phyloP scores from a whole-genome alignment of 2,329 filamentous ascomycete genomes.

The Orbilia ellipsospora region DNA sequence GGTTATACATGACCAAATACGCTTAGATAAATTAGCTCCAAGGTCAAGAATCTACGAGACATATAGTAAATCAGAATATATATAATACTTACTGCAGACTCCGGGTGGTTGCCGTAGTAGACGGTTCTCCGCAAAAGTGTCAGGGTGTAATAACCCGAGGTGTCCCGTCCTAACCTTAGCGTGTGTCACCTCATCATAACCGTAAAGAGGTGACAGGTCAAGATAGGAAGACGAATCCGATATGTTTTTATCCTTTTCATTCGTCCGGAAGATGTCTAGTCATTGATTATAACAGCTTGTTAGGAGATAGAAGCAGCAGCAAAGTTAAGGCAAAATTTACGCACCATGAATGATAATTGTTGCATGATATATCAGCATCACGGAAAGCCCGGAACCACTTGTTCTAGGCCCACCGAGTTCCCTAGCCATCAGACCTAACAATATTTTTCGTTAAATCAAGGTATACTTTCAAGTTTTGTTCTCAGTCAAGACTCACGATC shows the following conservation, averaged over 20 bases:
- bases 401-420: conserved; percentile 68
- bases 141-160: conserved; percentile 76
- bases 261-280: conserved; percentile 74
- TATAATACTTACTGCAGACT: conserved; percentile 68
- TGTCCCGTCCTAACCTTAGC: conserved; percentile 72
- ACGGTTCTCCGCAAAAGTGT: conserved; percentile 75
- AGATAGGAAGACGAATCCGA: conserved; percentile 79
- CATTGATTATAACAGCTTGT: not conserved
- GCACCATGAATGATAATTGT: conserved; percentile 72
- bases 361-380: conserved; percentile 79
- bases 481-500: conserved; percentile 63
- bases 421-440: conserved; percentile 69
- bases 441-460: not conserved
- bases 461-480: not conserved
- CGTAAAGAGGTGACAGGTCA: conserved; percentile 78
- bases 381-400: conserved; percentile 78
- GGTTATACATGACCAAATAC: conserved; percentile 73
- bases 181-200: conserved; percentile 73
- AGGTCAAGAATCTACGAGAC: not conserved
- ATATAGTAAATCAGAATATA: not conserved
- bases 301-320: not conserved
- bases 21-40: conserved; percentile 10
- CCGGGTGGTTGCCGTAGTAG: conserved; percentile 75
- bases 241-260: conserved; percentile 71
- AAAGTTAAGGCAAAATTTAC: conserved; percentile 9